Evolutionary conservation across 306 rosid species (phyloP).

Genomic region (Clitoria ternatea): DNA sequence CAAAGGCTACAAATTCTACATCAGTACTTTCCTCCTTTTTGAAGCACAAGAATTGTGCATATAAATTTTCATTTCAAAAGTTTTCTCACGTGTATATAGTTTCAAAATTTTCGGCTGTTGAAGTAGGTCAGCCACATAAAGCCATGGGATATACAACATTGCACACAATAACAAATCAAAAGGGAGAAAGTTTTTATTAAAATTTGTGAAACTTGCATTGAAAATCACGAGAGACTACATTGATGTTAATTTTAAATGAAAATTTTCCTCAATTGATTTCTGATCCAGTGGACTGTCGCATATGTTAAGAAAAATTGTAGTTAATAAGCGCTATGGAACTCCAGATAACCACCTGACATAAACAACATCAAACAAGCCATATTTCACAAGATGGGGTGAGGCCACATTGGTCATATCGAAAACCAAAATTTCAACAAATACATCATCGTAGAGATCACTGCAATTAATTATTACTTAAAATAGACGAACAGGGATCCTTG

Average conservation of each 20-base stretch:
- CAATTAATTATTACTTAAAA: conserved; percentile 3
- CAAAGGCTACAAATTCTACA: not conserved
- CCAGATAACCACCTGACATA: not conserved
- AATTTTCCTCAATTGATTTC: no score
- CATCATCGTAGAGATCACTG: not conserved
- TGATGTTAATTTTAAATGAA: no score
- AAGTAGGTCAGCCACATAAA: not conserved
- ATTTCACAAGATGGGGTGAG: not conserved
- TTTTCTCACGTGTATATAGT: no score
- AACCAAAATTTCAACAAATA: not conserved
- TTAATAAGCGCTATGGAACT: not conserved
- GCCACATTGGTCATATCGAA: not conserved
- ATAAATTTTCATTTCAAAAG: no score
- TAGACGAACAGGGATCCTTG: conserved; percentile 22
- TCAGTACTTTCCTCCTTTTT: conserved; percentile 1
- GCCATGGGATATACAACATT: not conserved
- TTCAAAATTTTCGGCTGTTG: not conserved
- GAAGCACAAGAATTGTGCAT: not conserved
- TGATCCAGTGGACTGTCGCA: no score
- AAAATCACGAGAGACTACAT: no score
- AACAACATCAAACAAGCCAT: not conserved
- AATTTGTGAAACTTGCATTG: no score
- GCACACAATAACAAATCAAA: no score
- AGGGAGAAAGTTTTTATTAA: no score
- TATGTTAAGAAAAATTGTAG: no score